Conservation (phyloP, 2,329 filamentous ascomycete species). For the Leptographium radiaticola region DNA sequence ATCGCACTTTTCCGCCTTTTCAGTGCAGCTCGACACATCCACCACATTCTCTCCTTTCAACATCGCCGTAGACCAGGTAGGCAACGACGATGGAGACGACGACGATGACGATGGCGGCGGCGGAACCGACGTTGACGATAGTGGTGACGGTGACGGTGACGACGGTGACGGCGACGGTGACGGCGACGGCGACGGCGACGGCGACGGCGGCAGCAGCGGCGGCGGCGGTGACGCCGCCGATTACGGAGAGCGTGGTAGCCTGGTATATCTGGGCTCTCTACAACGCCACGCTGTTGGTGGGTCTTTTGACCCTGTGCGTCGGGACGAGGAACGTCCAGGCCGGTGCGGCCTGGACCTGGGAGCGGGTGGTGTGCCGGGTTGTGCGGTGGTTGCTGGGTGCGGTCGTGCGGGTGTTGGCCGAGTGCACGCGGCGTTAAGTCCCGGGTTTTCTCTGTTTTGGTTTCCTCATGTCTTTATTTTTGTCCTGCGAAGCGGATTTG, state of each 20-base stretch:
- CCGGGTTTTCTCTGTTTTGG: neutral
- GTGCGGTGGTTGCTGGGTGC: too few relatives aligned
- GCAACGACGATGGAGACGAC: neutral
- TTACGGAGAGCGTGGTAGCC: too few relatives aligned
- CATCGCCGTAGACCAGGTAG: neutral
- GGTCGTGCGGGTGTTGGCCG: too few relatives aligned
- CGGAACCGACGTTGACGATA: neutral
- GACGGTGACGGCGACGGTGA: neutral
- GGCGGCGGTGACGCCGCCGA: neutral
- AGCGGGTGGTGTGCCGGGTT: neutral
- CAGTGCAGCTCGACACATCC: neutral
- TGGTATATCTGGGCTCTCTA: too few relatives aligned
- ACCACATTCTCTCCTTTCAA: neutral
- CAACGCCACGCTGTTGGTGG: neutral
- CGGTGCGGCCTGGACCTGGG: neutral
- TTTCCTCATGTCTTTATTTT: neutral
- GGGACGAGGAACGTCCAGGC: neutral
- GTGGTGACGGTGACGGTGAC: neutral
- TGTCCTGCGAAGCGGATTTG: neutral
- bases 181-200: neutral
- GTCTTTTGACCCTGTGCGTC: neutral
- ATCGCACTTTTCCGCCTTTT: neutral
- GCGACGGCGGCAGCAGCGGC: neutral
- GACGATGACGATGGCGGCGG: neutral
- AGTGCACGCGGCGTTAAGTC: neutral